These are phyloP conservation scores for Passalora sequoiae DNA, from an alignment of 2,329 filamentous ascomycete genomes.

Conservation along the genomic window DNA sequence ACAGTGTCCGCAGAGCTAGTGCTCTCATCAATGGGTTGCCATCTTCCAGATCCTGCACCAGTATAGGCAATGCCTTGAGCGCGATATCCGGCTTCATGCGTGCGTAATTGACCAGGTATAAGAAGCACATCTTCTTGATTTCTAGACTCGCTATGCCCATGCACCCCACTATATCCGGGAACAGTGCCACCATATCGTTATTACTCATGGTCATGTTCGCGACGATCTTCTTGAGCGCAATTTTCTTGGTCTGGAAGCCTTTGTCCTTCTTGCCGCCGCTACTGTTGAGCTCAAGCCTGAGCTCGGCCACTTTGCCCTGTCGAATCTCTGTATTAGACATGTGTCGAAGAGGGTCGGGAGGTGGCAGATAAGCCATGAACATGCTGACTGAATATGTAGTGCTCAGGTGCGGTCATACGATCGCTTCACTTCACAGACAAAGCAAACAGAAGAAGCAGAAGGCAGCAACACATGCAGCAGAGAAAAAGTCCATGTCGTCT, in stretches of 20 bases:
- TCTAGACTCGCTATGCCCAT: slow-evolving; percentile 93
- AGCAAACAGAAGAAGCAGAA: background rate
- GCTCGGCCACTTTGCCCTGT: slow-evolving; percentile 98
- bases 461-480: background rate
- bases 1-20: slow-evolving; percentile 87
- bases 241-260: slow-evolving; percentile 91
- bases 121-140: slow-evolving; percentile 99
- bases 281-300: slow-evolving; percentile 72
- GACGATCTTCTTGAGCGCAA: slow-evolving; percentile 97
- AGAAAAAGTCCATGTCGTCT: background rate
- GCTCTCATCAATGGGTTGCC: slow-evolving; percentile 87
- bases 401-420: background rate
- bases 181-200: slow-evolving; percentile 97
- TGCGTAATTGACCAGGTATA: slow-evolving; percentile 96
- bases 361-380: slow-evolving; percentile 35
- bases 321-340: slow-evolving; percentile 20
- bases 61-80: slow-evolving; percentile 81
- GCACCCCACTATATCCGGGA: slow-evolving; percentile 89
- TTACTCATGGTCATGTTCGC: slow-evolving; percentile 99
- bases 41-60: slow-evolving; percentile 91
- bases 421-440: background rate
- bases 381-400: slow-evolving; percentile 23
- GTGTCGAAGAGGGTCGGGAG: background rate
- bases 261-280: slow-evolving; percentile 92
- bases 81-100: slow-evolving; percentile 91